Conservation (phyloP, 805 yeast genomes). For the Zygosaccharomyces kombuchaensis region DNA sequence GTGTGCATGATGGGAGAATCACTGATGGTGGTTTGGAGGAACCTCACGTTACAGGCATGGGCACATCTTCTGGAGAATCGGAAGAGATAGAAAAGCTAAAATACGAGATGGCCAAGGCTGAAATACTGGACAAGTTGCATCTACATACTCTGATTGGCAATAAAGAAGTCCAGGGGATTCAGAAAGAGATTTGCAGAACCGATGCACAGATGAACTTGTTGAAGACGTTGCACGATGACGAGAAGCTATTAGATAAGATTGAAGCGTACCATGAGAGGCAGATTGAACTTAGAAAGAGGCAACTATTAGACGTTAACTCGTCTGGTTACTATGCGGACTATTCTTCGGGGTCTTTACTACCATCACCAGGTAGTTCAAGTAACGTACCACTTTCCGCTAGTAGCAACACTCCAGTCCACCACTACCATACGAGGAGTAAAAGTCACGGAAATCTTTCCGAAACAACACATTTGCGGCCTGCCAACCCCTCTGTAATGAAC, state of each 20-base stretch:
- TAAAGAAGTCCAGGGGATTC: constrained; percentile 47
- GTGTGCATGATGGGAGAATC: constrained; percentile 4
- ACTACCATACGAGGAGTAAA: constrained; percentile 35
- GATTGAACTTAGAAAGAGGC: constrained; percentile 21
- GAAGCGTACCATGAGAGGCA: constrained; percentile 18
- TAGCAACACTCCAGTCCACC: constrained; percentile 19
- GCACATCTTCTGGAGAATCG: constrained; percentile 19
- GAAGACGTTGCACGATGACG: constrained; percentile 40
- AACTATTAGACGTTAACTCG: constrained; percentile 33
- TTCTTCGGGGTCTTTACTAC: constrained; percentile 8
- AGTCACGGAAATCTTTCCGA: constrained; percentile 25
- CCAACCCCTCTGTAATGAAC: constrained; percentile 20
- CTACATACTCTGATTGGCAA: constrained; percentile 58
- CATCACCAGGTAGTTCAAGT: constrained; percentile 6
- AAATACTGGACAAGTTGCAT: constrained; percentile 46
- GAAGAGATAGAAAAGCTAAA: constrained; percentile 31
- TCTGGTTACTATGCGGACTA: constrained; percentile 43
- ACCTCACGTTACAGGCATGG: constrained; percentile 5
- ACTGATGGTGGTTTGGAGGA: constrained; percentile 6
- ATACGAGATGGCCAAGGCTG: constrained; percentile 32
- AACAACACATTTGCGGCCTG: constrained; percentile 17
- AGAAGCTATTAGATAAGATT: constrained; percentile 23
- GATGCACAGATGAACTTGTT: constrained; percentile 54
- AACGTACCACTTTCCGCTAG: constrained; percentile 13
- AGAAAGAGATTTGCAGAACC: constrained; percentile 52